Conservation (phyloP, 139 green algal genomes). For the Asterochloris erici region DNA sequence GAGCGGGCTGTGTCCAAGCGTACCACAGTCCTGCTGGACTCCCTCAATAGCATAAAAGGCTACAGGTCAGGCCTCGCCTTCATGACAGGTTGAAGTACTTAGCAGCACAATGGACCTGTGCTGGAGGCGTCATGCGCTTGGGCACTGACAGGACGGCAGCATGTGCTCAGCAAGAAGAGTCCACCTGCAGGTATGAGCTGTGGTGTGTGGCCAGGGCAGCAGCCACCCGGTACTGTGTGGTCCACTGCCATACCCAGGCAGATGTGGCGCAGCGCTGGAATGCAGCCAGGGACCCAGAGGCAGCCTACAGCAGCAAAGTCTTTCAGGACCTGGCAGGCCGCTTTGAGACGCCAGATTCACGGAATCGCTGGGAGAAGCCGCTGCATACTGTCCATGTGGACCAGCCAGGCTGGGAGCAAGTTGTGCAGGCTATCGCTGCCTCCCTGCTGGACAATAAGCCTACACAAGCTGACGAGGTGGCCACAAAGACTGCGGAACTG, state of each 20-base stretch:
- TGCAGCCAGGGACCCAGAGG: slow-evolving; percentile 11
- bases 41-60: slow-evolving; percentile 94
- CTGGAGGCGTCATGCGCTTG: neutral
- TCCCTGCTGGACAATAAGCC: slow-evolving; percentile 16
- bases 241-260: slow-evolving; percentile 70
- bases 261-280: slow-evolving; percentile 72
- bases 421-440: slow-evolving; percentile 12
- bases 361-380: slow-evolving; percentile 53
- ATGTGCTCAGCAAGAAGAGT: neutral
- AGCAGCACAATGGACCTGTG: neutral
- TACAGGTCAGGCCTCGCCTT: slow-evolving; percentile 33
- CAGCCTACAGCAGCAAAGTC: slow-evolving; percentile 29
- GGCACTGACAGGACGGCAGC: neutral
- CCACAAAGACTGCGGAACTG: slow-evolving; percentile 18
- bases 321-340: slow-evolving; percentile 80
- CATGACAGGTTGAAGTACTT: too few relatives aligned
- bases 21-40: slow-evolving; percentile 80
- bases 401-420: neutral
- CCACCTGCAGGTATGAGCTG: slow-evolving; percentile 80
- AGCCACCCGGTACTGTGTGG: slow-evolving; percentile 83
- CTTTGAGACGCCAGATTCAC: slow-evolving; percentile 82
- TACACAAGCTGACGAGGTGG: neutral
- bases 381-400: slow-evolving; percentile 10
- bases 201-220: slow-evolving; percentile 84
- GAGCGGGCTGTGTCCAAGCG: slow-evolving; percentile 61